Percentiles rank a stretch among this genome's conserved stretches.
These are phyloP conservation scores for Xylaria scruposa DNA, from an alignment of 495 filamentous ascomycete genomes.

Conservation along the genomic window DNA sequence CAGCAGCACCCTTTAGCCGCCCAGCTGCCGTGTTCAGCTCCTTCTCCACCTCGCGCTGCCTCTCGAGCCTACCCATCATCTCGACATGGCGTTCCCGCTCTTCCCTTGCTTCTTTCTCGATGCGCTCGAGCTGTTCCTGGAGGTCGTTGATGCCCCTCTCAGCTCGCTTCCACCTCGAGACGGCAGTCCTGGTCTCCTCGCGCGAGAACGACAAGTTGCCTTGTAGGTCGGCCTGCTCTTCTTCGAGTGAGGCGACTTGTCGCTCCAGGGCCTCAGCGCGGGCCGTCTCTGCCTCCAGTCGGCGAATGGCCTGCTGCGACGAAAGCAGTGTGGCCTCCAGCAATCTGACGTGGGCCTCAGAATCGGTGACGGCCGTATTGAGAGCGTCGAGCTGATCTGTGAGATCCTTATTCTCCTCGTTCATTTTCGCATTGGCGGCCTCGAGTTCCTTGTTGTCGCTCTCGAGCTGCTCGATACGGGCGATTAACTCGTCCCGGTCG, in stretches of 20 bases:
- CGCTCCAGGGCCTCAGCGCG: constrained; percentile 78
- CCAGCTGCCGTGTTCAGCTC: constrained; percentile 79
- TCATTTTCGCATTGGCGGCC: constrained; percentile 70
- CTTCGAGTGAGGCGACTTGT: constrained; percentile 77
- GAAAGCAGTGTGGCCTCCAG: constrained; percentile 76
- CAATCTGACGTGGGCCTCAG: constrained; percentile 73
- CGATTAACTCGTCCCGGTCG: constrained; percentile 72
- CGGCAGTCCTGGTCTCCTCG: constrained; percentile 75
- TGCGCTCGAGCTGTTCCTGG: constrained; percentile 85
- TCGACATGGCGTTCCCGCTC: constrained; percentile 85
- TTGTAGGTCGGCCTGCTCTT: constrained; percentile 77
- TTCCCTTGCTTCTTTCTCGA: constrained; percentile 82
- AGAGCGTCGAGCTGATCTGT: constrained; percentile 82
- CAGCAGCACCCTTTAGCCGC: constrained; percentile 78
- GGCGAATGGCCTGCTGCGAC: constrained; percentile 75
- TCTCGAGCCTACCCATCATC: constrained; percentile 79
- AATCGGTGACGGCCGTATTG: constrained; percentile 74
- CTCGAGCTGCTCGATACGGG: constrained; percentile 77
- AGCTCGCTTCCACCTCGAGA: constrained; percentile 82
- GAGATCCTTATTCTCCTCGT: constrained; percentile 80
- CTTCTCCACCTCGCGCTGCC: constrained; percentile 72
- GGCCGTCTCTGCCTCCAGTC: constrained; percentile 72
- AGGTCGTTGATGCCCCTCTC: constrained; percentile 75
- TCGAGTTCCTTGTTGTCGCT: constrained; percentile 77
- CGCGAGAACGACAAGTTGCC: constrained; percentile 66